phyloP scores from a whole-genome alignment of 2,329 filamentous ascomycete genomes.

The Penicillium concentricum region DNA sequence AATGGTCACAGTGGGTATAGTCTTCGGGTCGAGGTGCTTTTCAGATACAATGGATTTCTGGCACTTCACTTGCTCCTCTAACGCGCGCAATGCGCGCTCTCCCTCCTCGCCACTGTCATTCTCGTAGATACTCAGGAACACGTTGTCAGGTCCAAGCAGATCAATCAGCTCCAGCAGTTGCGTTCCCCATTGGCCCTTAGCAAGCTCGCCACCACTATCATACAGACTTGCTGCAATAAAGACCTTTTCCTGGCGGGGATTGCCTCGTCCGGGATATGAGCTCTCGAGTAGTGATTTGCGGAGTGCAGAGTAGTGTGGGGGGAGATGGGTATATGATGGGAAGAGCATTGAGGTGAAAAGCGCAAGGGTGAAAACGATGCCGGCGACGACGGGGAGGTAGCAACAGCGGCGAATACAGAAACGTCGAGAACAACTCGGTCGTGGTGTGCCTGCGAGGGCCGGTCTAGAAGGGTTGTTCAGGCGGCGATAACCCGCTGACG shows the following conservation, averaged over 20 bases:
- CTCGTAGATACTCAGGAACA: slow-evolving; percentile 72
- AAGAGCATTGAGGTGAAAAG: slow-evolving; percentile 50
- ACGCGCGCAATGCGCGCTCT: slow-evolving; percentile 52
- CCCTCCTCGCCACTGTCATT: slow-evolving; percentile 64
- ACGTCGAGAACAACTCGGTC: slow-evolving; percentile 29
- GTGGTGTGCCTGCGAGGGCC: slow-evolving; percentile 21
- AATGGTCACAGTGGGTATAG: slow-evolving; percentile 59
- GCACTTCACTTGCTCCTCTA: slow-evolving; percentile 54
- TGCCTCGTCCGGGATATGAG: slow-evolving; percentile 45
- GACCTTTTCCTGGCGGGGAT: slow-evolving; percentile 62
- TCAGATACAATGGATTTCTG: slow-evolving; percentile 59
- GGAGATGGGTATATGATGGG: slow-evolving; percentile 57
- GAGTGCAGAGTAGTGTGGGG: slow-evolving; percentile 51
- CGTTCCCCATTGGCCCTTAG: slow-evolving; percentile 63
- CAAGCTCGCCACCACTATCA: slow-evolving; percentile 60
- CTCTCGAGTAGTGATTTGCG: slow-evolving; percentile 32
- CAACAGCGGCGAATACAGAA: slow-evolving; percentile 31
- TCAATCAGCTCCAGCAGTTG: slow-evolving; percentile 62
- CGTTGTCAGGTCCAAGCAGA: slow-evolving; percentile 65
- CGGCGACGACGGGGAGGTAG: slow-evolving; percentile 27
- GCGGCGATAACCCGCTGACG: slow-evolving; percentile 32
- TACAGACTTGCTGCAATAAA: slow-evolving; percentile 73
- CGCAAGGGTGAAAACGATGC: slow-evolving; percentile 33
- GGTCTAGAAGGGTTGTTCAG: slow-evolving; percentile 28
- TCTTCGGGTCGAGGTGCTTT: slow-evolving; percentile 56